phyloP scores from a whole-genome alignment of 345 rosid genomes.

The Carallia pectinifolia region DNA sequence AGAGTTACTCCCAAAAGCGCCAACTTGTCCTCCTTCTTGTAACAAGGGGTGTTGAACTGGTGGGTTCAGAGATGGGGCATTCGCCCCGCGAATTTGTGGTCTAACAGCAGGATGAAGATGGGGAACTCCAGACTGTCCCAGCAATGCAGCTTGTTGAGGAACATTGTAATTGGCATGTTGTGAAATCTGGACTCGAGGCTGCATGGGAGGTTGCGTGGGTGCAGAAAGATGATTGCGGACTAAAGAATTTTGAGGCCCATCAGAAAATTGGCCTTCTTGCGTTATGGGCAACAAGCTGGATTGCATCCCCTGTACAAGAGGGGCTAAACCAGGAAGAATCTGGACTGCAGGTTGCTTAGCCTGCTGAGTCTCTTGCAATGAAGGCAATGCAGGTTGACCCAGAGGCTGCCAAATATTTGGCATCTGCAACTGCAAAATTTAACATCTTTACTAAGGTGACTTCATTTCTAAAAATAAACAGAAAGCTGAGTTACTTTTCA shows the following conservation, averaged over 20 bases:
- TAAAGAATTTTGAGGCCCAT: constrained; percentile 40
- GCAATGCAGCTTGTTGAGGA: constrained; percentile 36
- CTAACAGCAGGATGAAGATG: constrained; percentile 43
- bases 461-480: constrained; percentile 15
- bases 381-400: constrained; percentile 45
- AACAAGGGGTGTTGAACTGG: constrained; percentile 37
- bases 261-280: constrained; percentile 38
- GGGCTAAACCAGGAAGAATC: constrained; percentile 46
- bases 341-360: constrained; percentile 44
- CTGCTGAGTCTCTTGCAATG: constrained; percentile 28
- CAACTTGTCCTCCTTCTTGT: constrained; percentile 27
- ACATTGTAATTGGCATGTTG: constrained; percentile 36
- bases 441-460: constrained; percentile 16
- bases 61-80: constrained; percentile 48
- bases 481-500: constrained; percentile 1
- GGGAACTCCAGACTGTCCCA: constrained; percentile 39
- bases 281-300: constrained; percentile 40
- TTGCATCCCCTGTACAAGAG: constrained; percentile 47
- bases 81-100: constrained; percentile 41
- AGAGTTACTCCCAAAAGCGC: constrained; percentile 38
- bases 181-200: constrained; percentile 50
- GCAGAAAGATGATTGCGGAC: constrained; percentile 53
- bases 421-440: constrained; percentile 60
- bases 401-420: constrained; percentile 60
- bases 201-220: constrained; percentile 42